phyloP scores from a whole-genome alignment of 2,329 filamentous ascomycete genomes.

The Emmonsia crescens region DNA sequence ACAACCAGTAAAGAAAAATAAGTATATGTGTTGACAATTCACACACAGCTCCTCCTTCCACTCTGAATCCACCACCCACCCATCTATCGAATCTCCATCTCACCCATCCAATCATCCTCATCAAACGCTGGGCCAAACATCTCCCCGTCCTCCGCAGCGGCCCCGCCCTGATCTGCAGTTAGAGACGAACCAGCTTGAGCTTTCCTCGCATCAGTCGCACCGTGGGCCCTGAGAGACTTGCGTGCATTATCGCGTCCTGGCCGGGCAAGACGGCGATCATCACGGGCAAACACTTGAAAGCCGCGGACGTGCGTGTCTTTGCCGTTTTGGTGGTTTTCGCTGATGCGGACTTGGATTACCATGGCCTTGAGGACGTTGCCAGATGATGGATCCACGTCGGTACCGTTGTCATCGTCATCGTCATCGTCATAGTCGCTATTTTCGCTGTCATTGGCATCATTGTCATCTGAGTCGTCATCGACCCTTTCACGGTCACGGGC shows the following conservation, averaged over 20 bases:
- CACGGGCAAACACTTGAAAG: conserved; percentile 66
- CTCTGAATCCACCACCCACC: conserved; percentile 4
- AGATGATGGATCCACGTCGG: conserved; percentile 34
- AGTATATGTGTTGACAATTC: neutral
- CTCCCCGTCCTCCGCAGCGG: conserved; percentile 14
- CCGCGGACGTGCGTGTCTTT: conserved; percentile 97
- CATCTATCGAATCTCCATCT: conserved; percentile 35
- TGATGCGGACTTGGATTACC: conserved; percentile 77
- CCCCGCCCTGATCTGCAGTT: neutral
- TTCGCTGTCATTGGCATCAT: conserved; percentile 8
- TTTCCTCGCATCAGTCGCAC: conserved; percentile 9
- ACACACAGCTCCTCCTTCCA: neutral
- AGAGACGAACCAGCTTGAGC: conserved; percentile 9
- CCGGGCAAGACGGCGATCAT: conserved; percentile 27
- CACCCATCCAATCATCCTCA: conserved; percentile 41
- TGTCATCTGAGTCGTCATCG: neutral
- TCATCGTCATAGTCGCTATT: conserved; percentile 9
- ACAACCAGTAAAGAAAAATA: neutral
- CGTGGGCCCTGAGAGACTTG: conserved; percentile 19
- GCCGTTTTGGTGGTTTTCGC: conserved; percentile 97
- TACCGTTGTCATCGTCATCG: conserved; percentile 14
- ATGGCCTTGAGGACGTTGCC: conserved; percentile 74
- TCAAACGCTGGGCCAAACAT: conserved; percentile 24
- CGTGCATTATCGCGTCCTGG: conserved; percentile 20
- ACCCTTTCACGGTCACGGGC: neutral